phyloP scores from a whole-genome alignment of 2,329 filamentous ascomycete genomes.

The Pleomassaria siparia region DNA sequence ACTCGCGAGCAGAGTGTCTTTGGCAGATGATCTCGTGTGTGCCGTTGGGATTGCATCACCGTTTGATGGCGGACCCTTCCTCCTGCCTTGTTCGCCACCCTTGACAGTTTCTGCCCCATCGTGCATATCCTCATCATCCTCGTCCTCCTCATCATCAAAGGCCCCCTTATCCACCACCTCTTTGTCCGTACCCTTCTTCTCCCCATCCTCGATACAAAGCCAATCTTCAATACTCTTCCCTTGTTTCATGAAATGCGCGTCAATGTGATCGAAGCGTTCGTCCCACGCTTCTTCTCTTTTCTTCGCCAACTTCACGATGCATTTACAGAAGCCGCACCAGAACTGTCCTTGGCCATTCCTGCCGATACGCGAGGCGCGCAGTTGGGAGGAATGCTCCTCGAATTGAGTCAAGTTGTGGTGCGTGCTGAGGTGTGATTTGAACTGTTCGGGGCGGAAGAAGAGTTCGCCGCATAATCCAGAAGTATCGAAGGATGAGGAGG shows the following conservation, averaged over 20 bases:
- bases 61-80: too few species aligned
- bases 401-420: constrained; percentile 48
- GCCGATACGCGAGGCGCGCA: constrained; percentile 62
- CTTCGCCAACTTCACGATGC: constrained; percentile 55
- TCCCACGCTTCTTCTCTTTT: constrained; percentile 60
- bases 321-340: constrained; percentile 84
- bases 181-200: constrained; percentile 32
- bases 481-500: too few species aligned
- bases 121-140: constrained; percentile 2
- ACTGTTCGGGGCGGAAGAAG: constrained; percentile 60
- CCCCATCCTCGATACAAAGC: constrained; percentile 47
- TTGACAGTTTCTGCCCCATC: too few species aligned
- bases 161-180: constrained; percentile 18
- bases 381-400: constrained; percentile 43
- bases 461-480: constrained; percentile 65
- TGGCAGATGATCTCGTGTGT: too few species aligned
- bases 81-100: too few species aligned
- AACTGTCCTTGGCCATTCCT: constrained; percentile 66
- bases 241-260: constrained; percentile 66
- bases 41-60: too few species aligned
- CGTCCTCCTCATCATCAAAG: constrained; percentile 22
- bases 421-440: constrained; percentile 62
- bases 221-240: constrained; percentile 58
- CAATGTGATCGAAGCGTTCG: constrained; percentile 72
- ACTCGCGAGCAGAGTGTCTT: too few species aligned